Evolutionary conservation across 2,329 filamentous ascomycete genomes (phyloP).

Genomic region (Macrophomina tecta): DNA sequence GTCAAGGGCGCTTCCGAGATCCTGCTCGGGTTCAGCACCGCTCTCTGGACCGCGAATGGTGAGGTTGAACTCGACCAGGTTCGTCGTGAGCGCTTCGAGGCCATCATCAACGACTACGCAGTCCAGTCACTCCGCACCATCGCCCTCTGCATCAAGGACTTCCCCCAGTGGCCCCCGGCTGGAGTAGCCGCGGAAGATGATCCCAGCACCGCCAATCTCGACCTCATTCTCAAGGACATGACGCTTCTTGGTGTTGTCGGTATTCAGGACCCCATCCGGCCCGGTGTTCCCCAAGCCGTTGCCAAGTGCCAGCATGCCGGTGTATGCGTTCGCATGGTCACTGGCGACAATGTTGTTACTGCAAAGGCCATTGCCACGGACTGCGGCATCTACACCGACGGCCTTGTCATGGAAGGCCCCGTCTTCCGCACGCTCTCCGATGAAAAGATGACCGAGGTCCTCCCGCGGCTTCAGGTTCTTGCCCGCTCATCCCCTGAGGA

Average conservation of each 20-base stretch:
- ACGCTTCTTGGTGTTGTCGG: slow-evolving; percentile 69
- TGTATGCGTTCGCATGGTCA: slow-evolving; percentile 84
- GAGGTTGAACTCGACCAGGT: not conserved
- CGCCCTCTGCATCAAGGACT: slow-evolving; percentile 49
- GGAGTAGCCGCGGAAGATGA: not conserved
- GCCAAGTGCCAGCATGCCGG: slow-evolving; percentile 75
- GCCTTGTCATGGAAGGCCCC: slow-evolving; percentile 78
- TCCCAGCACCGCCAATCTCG: not conserved
- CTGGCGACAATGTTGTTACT: slow-evolving; percentile 80
- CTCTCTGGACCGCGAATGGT: slow-evolving; percentile 7
- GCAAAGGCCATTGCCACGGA: slow-evolving; percentile 80
- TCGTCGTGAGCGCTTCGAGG: slow-evolving; percentile 32
- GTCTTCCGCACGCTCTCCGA: slow-evolving; percentile 75
- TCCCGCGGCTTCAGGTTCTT: slow-evolving; percentile 73
- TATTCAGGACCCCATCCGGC: slow-evolving; percentile 80
- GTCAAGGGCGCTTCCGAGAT: slow-evolving; percentile 66
- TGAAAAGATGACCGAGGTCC: slow-evolving; percentile 46
- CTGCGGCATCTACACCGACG: slow-evolving; percentile 73
- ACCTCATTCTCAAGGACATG: slow-evolving; percentile 12
- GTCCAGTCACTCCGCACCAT: slow-evolving; percentile 51
- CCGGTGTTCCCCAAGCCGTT: slow-evolving; percentile 76
- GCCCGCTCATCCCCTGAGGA: slow-evolving; percentile 78
- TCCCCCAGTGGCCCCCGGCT: slow-evolving; percentile 43
- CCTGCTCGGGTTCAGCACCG: slow-evolving; percentile 45
- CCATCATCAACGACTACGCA: slow-evolving; percentile 47